Conservation (phyloP, 306 rosid genomes). For the Benincasa hispida region DNA sequence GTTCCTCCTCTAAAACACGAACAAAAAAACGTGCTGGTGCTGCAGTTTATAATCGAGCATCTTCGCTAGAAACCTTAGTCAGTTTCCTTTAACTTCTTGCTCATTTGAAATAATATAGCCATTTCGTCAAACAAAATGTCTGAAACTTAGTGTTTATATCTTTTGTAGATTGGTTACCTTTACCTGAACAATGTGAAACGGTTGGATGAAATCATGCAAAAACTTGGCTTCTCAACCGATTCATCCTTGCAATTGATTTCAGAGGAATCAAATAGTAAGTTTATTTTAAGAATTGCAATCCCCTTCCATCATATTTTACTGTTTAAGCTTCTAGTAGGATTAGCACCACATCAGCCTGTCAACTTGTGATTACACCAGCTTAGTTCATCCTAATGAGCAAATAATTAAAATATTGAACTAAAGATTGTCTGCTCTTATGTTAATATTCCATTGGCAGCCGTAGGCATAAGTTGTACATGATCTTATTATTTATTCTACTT, state of each 20-base stretch:
- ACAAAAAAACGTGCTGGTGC: slow-evolving; percentile 82
- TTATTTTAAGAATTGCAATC: not conserved
- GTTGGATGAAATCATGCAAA: slow-evolving; percentile 66
- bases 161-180: slow-evolving; percentile 66
- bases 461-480: not conserved
- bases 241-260: slow-evolving; percentile 44
- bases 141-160: not conserved
- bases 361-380: not conserved
- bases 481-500: not conserved
- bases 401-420: not conserved
- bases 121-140: not conserved
- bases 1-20: slow-evolving; percentile 52
- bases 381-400: not conserved
- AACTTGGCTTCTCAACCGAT: slow-evolving; percentile 71
- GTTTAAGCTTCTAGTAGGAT: not conserved
- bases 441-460: not conserved
- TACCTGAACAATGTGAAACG: slow-evolving; percentile 63
- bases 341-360: not conserved
- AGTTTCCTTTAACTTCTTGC: slow-evolving; percentile 22
- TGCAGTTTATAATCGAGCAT: slow-evolving; percentile 81
- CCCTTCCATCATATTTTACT: not conserved
- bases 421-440: not conserved
- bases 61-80: slow-evolving; percentile 84
- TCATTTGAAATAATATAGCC: slow-evolving; percentile 1
- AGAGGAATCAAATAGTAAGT: slow-evolving; percentile 45